Conservation (phyloP, 352 stramenopile species). For the Phytopythium sindhum region DNA sequence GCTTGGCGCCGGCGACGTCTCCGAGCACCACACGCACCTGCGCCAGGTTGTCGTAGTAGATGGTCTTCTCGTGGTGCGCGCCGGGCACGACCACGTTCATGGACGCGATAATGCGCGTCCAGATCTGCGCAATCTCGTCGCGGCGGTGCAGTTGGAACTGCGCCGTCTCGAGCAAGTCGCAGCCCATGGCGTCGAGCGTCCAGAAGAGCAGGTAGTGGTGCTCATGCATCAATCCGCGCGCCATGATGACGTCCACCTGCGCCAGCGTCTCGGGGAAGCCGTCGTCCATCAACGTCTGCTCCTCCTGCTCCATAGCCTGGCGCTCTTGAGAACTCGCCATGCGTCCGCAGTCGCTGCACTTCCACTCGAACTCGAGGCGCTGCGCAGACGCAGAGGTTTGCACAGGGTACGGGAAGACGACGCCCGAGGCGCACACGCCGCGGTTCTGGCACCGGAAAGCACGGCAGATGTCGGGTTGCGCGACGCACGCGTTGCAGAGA, state of each 20-base stretch:
- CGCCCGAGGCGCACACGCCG: slow-evolving; percentile 25
- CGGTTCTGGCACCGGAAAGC: slow-evolving; percentile 45
- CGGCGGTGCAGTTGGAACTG: slow-evolving; percentile 36
- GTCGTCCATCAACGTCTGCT: slow-evolving; percentile 53
- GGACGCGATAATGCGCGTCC: slow-evolving; percentile 57
- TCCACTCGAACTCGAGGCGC: slow-evolving; percentile 47
- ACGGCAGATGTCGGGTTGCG: slow-evolving; percentile 45
- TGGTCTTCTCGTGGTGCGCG: slow-evolving; percentile 76
- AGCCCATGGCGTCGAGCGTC: slow-evolving; percentile 68
- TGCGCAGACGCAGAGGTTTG: slow-evolving; percentile 24
- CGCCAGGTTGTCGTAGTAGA: slow-evolving; percentile 84
- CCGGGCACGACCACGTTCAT: slow-evolving; percentile 72
- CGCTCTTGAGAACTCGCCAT: slow-evolving; percentile 27
- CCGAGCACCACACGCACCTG: slow-evolving; percentile 67
- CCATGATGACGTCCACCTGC: slow-evolving; percentile 48
- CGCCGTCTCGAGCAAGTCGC: slow-evolving; percentile 38
- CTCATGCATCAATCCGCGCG: slow-evolving; percentile 46
- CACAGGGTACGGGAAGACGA: slow-evolving; percentile 48
- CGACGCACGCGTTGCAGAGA: slow-evolving; percentile 51
- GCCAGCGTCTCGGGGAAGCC: slow-evolving; percentile 61
- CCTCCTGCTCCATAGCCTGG: slow-evolving; percentile 32
- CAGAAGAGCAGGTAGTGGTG: slow-evolving; percentile 78
- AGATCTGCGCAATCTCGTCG: slow-evolving; percentile 43
- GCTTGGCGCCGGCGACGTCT: slow-evolving; percentile 40
- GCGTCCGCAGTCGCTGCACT: slow-evolving; percentile 44